Conservation (phyloP, 306 rosid genomes). For the Crotalaria pallida region DNA sequence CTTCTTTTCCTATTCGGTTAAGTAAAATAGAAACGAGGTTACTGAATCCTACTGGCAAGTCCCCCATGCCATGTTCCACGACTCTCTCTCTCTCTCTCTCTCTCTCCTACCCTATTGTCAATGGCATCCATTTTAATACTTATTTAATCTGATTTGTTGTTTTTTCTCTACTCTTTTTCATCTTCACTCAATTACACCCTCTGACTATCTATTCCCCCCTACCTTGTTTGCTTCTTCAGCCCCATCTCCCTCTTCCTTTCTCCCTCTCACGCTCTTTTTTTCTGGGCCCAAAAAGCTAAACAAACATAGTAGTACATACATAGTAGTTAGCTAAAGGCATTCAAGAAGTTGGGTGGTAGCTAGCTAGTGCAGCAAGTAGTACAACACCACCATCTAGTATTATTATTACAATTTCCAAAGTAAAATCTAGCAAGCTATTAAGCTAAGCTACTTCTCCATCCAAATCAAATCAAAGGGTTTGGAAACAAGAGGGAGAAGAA, state of each 20-base stretch:
- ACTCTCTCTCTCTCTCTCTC: not conserved
- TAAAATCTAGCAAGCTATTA: no score
- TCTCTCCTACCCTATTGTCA: slow-evolving; percentile 1
- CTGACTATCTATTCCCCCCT: slow-evolving; percentile 17
- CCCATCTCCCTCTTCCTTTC: not conserved
- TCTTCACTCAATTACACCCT: slow-evolving; percentile 31
- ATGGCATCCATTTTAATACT: not conserved
- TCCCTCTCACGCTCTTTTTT: slow-evolving; percentile 4
- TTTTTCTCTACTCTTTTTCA: not conserved
- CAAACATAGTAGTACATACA: no score
- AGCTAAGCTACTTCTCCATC: not conserved
- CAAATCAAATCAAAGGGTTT: not conserved
- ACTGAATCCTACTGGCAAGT: no score
- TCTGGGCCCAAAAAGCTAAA: slow-evolving; percentile 13
- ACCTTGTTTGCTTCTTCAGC: slow-evolving; percentile 12
- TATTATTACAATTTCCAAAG: not conserved
- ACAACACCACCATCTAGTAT: not conserved
- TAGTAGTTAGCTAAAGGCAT: not conserved
- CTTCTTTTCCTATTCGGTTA: no score
- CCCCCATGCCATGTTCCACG: not conserved
- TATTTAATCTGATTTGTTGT: not conserved
- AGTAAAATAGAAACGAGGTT: no score
- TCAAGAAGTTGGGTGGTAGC: not conserved
- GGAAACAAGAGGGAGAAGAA: not conserved
- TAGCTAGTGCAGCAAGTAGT: not conserved